Evolutionary conservation across 2,329 filamentous ascomycete genomes (phyloP).

Genomic region (Aspergillus sp.): DNA sequence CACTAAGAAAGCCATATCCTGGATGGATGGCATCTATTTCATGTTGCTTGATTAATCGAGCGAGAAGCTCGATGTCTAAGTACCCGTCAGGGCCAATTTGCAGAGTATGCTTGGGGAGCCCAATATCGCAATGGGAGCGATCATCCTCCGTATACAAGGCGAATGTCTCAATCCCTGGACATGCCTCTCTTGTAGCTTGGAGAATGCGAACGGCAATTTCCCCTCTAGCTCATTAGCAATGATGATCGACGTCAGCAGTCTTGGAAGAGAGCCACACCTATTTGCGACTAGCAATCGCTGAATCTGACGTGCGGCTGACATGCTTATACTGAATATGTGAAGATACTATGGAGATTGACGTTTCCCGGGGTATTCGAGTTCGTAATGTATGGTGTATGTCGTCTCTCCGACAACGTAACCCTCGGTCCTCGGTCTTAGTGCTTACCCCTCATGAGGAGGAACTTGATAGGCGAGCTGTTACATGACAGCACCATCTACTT

Average conservation of each 20-base stretch:
- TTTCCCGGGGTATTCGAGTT: not conserved
- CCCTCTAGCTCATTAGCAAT: constrained; percentile 45
- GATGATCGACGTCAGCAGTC: not conserved
- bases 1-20: constrained; percentile 64
- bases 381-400: not conserved
- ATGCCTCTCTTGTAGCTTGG: constrained; percentile 59
- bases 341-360: not conserved
- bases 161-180: constrained; percentile 51
- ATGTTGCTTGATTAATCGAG: constrained; percentile 50
- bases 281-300: constrained; percentile 56
- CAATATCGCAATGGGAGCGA: constrained; percentile 53
- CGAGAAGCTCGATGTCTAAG: constrained; percentile 51
- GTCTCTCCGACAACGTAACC: not conserved
- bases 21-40: constrained; percentile 58
- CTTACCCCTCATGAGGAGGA: constrained; percentile 18
- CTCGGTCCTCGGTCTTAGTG: constrained; percentile 21
- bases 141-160: constrained; percentile 58
- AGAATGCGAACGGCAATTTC: constrained; percentile 65
- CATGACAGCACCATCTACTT: not conserved
- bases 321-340: not conserved
- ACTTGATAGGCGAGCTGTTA: not conserved
- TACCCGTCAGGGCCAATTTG: constrained; percentile 55
- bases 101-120: constrained; percentile 50
- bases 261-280: constrained; percentile 36
- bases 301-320: constrained; percentile 33